phyloP scores from a whole-genome alignment of 1,139 yeast genomes.

The Meyerozyma sp. region DNA sequence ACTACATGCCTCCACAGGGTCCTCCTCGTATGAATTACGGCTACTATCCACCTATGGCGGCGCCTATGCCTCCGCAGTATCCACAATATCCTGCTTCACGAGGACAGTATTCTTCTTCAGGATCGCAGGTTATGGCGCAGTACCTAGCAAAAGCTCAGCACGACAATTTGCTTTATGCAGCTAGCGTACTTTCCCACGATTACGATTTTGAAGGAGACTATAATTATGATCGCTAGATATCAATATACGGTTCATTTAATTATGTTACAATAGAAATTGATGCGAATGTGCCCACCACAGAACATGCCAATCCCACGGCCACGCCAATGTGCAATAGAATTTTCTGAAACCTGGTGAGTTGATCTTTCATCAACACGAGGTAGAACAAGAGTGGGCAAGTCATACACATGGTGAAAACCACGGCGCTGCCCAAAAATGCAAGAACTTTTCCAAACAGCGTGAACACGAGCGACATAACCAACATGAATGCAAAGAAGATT shows the following conservation, averaged over 20 bases:
- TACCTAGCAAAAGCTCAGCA: slow-evolving; percentile 68
- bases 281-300: slow-evolving; percentile 46
- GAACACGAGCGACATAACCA: slow-evolving; percentile 52
- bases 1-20: slow-evolving; percentile 1
- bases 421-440: slow-evolving; percentile 76
- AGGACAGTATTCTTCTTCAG: slow-evolving; percentile 38
- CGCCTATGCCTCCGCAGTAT: slow-evolving; percentile 2
- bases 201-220: slow-evolving; percentile 7
- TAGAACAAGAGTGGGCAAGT: slow-evolving; percentile 74
- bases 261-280: slow-evolving; percentile 14
- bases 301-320: slow-evolving; percentile 37
- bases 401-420: slow-evolving; percentile 77
- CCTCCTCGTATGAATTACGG: slow-evolving; percentile 2
- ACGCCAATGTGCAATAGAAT: slow-evolving; percentile 42
- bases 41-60: neutral
- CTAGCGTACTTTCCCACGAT: slow-evolving; percentile 34
- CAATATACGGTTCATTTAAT: neutral
- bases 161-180: slow-evolving; percentile 53
- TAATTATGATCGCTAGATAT: neutral
- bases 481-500: slow-evolving; percentile 18
- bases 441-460: slow-evolving; percentile 80
- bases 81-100: slow-evolving; percentile 1
- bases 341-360: slow-evolving; percentile 34
- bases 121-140: slow-evolving; percentile 75
- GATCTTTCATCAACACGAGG: slow-evolving; percentile 47